Conservation (phyloP, 2,329 filamentous ascomycete genomes). For the Stemphylium vesicarium region DNA sequence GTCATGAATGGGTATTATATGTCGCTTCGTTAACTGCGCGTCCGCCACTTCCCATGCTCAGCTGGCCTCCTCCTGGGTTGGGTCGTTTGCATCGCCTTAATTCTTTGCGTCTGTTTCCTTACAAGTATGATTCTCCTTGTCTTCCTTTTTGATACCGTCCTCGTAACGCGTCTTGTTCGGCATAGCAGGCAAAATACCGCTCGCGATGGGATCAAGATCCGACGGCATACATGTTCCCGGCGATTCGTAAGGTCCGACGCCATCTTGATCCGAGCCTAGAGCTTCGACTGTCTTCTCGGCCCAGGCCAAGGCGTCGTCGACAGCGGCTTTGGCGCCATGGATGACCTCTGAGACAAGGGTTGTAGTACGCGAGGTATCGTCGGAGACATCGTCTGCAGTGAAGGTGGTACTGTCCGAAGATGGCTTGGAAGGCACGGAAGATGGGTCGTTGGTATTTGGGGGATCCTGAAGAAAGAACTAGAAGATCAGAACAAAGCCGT, state of each 20-base stretch:
- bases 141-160: background rate
- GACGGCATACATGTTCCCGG: conserved; percentile 41
- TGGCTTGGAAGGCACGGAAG: conserved; percentile 10
- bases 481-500: background rate
- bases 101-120: background rate
- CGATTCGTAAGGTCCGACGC: conserved; percentile 41
- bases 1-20: background rate
- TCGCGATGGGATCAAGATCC: conserved; percentile 44
- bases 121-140: background rate
- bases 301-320: conserved; percentile 33
- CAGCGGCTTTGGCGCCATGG: conserved; percentile 25
- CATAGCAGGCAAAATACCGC: conserved; percentile 35
- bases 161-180: conserved; percentile 3
- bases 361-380: conserved; percentile 19
- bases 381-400: conserved; percentile 13
- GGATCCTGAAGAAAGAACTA: background rate
- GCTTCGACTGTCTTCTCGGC: conserved; percentile 35
- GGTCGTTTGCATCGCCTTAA: background rate
- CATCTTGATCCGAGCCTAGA: conserved; percentile 28
- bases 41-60: background rate
- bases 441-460: background rate
- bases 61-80: too few relatives aligned
- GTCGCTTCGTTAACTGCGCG: background rate
- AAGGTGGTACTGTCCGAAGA: conserved; percentile 13
- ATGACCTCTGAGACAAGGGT: conserved; percentile 26